Evolutionary conservation across 2,329 filamentous ascomycete species (phyloP).

Genomic region (Cytospora chrysosperma): DNA sequence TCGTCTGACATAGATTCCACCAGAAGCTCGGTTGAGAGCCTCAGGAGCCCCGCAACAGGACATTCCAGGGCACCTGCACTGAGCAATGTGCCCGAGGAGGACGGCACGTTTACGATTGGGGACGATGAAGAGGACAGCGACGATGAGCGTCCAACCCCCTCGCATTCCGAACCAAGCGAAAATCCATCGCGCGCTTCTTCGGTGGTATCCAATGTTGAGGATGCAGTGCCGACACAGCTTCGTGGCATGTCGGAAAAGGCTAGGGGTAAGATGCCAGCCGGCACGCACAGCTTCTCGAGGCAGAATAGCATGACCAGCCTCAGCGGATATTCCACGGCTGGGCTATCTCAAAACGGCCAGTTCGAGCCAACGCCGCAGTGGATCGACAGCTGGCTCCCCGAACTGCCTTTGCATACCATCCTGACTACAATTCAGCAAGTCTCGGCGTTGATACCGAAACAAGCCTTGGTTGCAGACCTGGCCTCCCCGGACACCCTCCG

Average conservation of each 20-base stretch:
- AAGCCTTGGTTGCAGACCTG: slow-evolving; percentile 44
- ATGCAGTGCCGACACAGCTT: slow-evolving; percentile 77
- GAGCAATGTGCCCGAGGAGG: slow-evolving; percentile 73
- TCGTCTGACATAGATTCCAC: slow-evolving; percentile 49
- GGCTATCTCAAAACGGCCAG: slow-evolving; percentile 53
- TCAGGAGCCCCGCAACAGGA: slow-evolving; percentile 59
- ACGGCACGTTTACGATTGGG: slow-evolving; percentile 82
- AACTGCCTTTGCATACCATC: slow-evolving; percentile 84
- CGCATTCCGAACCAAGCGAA: slow-evolving; percentile 63
- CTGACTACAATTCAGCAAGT: slow-evolving; percentile 72
- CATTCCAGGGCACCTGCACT: slow-evolving; percentile 56
- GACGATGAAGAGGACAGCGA: slow-evolving; percentile 67
- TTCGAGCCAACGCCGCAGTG: slow-evolving; percentile 82
- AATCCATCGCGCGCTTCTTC: slow-evolving; percentile 66
- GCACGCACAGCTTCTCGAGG: slow-evolving; percentile 76
- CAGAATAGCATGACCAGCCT: slow-evolving; percentile 89
- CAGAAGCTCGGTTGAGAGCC: slow-evolving; percentile 66
- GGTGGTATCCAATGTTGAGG: slow-evolving; percentile 65
- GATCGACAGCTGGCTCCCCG: slow-evolving; percentile 93
- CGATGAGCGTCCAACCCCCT: slow-evolving; percentile 55
- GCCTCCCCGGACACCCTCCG: slow-evolving; percentile 48
- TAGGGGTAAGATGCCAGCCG: slow-evolving; percentile 89
- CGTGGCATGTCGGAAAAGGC: slow-evolving; percentile 97
- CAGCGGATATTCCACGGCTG: slow-evolving; percentile 59
- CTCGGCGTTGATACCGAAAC: slow-evolving; percentile 54